Conservation (phyloP, 495 filamentous ascomycete genomes). For the Penicillium atrosanguineum region DNA sequence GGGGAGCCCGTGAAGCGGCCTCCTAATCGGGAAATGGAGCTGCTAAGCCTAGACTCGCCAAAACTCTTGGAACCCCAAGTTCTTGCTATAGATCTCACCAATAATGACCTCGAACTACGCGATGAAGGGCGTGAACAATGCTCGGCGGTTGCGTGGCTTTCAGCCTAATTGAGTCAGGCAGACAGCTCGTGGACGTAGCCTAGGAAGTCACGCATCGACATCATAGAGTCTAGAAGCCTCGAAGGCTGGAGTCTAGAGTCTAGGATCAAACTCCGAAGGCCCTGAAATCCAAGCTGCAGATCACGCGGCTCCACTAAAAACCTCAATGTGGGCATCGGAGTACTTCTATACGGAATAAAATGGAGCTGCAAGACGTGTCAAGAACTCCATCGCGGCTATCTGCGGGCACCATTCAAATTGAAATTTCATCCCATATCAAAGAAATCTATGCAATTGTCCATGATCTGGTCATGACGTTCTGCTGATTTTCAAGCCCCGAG, state of each 20-base stretch:
- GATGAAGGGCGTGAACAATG: not conserved
- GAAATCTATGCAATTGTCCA: not conserved
- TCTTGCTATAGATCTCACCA: not conserved
- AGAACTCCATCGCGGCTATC: constrained; percentile 1
- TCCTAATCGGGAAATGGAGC: constrained; percentile 4
- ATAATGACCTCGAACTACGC: not conserved
- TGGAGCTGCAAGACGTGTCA: not conserved
- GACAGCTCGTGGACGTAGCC: not conserved
- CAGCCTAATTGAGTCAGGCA: not conserved
- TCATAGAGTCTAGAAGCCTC: not conserved
- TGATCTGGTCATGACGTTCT: not conserved
- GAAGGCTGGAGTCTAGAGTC: not conserved
- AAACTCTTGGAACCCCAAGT: not conserved
- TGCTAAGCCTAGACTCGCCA: not conserved
- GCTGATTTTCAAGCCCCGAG: not conserved
- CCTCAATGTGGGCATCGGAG: not conserved
- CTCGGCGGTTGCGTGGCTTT: not conserved
- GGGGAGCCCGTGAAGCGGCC: constrained; percentile 1
- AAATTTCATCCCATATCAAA: no score
- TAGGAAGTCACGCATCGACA: not conserved
- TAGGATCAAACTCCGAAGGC: not conserved
- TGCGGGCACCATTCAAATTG: not conserved
- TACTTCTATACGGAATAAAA: not conserved
- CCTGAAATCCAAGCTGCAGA: not conserved
- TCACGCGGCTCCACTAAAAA: not conserved